Base-by-base conservation (phyloP, 2,329 filamentous ascomycete genomes). In the Talaromyces marneffei region DNA sequence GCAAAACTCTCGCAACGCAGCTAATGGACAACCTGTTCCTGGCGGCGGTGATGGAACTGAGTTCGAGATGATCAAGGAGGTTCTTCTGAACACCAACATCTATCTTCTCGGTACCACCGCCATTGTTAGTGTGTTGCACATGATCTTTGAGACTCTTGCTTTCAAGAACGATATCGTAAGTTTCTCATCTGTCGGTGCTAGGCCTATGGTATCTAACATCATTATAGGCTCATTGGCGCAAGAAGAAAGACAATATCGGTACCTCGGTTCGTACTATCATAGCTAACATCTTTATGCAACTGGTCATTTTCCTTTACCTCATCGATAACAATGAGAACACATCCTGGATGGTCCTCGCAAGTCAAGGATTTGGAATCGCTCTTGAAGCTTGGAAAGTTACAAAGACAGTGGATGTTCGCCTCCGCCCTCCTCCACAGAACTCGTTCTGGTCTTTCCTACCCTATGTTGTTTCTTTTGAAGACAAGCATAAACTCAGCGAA, bases 161-260 rank as follows among this genome's bases (percentile, higher is more conserved):
- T 99, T 99, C 80, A 96, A 96, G 71, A 96, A 89, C 72, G 94
- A 99, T 73, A 96, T 99, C 73, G 87, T 79, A 72, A 74, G 18
- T 20, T 29, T 37, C 16, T 57, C n/a, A 4, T 14, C 3, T 25
- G 8, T 48, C 50, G 1, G 3, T 52, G 18, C 6, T 23, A 2
- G 5, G 4, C 25, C 20, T 8, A 25, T 18, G n/a, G 29, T 37
- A 29, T 29, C 63, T 55, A 69, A 71, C 61, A 69, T 53, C 12
- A 20, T 42, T 27, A 60, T 59, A 79, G 77, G 82, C 92, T 54
- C 94, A 99, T 78, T 99, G 94, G 86, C 91, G 92, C 73, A 97
- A 97, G 82, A 99, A 99, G 88, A 99, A 99, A 82, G 95, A 97
- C 79, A 94, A 96, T 62, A 90, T 99, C 29, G 94, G 94, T 65